A percentile compares a stretch with the other conserved stretches of the same genome.
phyloP scores from a whole-genome alignment of 108 stramenopile genomes.

The Cyclotella cryptica region DNA sequence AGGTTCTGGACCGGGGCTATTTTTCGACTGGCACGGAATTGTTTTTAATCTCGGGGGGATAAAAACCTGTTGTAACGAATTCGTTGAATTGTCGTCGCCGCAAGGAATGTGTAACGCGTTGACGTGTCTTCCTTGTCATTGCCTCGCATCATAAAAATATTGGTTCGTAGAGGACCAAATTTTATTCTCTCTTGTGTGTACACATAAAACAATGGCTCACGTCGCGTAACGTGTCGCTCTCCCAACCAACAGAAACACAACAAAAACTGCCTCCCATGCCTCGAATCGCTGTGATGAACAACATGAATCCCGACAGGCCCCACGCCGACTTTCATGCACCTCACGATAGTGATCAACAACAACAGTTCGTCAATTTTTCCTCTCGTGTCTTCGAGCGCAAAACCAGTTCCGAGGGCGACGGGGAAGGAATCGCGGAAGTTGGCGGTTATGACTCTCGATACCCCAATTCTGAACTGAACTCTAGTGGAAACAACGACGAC shows the following conservation, averaged over 20 bases:
- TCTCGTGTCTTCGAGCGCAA: slow-evolving; percentile 1
- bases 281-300: neutral
- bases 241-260: slow-evolving; percentile 5
- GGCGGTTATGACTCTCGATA: neutral
- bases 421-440: neutral
- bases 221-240: neutral
- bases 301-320: slow-evolving; percentile 1
- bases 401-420: neutral
- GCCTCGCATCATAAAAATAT: neutral
- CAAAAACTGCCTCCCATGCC: neutral
- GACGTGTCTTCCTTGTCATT: neutral
- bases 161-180: neutral
- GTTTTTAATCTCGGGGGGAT: slow-evolving; percentile 5
- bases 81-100: neutral
- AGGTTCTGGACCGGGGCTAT: neutral
- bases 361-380: neutral
- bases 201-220: neutral
- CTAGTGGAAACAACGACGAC: neutral
- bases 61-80: neutral
- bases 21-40: neutral
- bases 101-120: neutral
- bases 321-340: neutral
- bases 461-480: neutral
- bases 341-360: neutral
- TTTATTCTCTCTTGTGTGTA: neutral